Evolutionary conservation across 768 basidiomycete species (phyloP).

Genomic region (Tylopilus subfusipes): DNA sequence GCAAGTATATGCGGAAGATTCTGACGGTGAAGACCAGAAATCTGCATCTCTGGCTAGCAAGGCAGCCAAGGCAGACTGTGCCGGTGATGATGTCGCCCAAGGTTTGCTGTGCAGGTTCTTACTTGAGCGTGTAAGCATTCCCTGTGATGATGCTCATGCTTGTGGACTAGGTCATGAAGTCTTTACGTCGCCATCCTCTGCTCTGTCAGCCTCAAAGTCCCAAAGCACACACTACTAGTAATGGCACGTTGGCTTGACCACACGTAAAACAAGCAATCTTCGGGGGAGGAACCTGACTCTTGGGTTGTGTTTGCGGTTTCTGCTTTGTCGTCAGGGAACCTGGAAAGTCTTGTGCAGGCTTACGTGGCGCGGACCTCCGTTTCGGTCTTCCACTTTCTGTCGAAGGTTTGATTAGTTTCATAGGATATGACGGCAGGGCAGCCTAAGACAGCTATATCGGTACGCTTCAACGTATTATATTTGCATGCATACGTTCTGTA

Average conservation of each 20-base stretch:
- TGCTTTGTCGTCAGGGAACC: slow-evolving; percentile 37
- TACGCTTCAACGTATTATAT: neutral
- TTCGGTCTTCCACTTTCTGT: slow-evolving; percentile 35
- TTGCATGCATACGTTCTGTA: slow-evolving; percentile 50
- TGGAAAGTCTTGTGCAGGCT: slow-evolving; percentile 23
- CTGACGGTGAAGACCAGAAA: too few relatives aligned
- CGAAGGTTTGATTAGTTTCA: slow-evolving; percentile 58
- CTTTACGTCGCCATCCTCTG: too few relatives aligned
- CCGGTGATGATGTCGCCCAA: too few relatives aligned
- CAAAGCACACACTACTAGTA: too few relatives aligned
- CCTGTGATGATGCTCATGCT: too few relatives aligned
- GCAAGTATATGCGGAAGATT: too few relatives aligned
- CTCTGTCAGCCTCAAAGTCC: too few relatives aligned
- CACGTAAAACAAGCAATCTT: slow-evolving; percentile 58
- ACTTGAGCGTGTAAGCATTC: too few relatives aligned
- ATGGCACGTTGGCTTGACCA: slow-evolving; percentile 64
- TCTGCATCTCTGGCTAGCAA: too few relatives aligned
- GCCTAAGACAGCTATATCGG: slow-evolving; percentile 33
- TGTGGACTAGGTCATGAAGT: too few relatives aligned
- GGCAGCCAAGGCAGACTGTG: too few relatives aligned
- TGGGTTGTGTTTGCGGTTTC: slow-evolving; percentile 36
- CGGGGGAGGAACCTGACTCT: slow-evolving; percentile 34
- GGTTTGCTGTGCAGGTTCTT: too few relatives aligned
- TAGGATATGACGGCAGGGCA: slow-evolving; percentile 44
- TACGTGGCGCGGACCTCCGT: slow-evolving; percentile 35